Conservation (phyloP, 441 rosid species). For the Erysimum pusillum region DNA sequence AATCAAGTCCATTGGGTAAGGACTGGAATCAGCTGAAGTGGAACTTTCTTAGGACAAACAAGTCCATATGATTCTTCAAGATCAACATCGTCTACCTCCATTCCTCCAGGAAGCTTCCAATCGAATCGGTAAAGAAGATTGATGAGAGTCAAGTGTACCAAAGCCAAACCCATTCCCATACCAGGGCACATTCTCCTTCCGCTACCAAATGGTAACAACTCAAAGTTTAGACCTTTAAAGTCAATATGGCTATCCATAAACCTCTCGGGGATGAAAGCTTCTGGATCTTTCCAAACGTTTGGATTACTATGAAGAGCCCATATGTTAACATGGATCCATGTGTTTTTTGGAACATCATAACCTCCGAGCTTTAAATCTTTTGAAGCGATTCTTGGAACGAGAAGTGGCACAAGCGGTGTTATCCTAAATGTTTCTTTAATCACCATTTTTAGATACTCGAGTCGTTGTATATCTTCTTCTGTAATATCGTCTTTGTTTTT, state of each 20-base stretch:
- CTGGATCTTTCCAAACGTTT: slow-evolving; percentile 40
- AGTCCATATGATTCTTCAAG: slow-evolving; percentile 36
- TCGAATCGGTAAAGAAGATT: slow-evolving; percentile 22
- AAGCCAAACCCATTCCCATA: slow-evolving; percentile 32
- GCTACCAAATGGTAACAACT: slow-evolving; percentile 44
- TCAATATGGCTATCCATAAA: slow-evolving; percentile 36
- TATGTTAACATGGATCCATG: slow-evolving; percentile 41
- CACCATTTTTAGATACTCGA: slow-evolving; percentile 31
- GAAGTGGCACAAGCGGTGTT: slow-evolving; percentile 26
- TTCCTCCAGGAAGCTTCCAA: slow-evolving; percentile 47
- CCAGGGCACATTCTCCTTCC: slow-evolving; percentile 52
- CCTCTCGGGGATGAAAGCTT: slow-evolving; percentile 38
- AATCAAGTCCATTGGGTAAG: slow-evolving; percentile 29
- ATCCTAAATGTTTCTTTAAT: slow-evolving; percentile 41
- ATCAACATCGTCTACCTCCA: slow-evolving; percentile 39
- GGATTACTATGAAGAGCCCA: slow-evolving; percentile 37
- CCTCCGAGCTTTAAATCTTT: slow-evolving; percentile 29
- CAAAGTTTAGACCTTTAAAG: slow-evolving; percentile 44
- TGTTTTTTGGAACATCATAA: slow-evolving; percentile 33
- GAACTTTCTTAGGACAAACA: slow-evolving; percentile 10
- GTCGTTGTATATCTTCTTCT: slow-evolving; percentile 16
- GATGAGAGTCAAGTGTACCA: slow-evolving; percentile 21
- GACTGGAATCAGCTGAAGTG: slow-evolving; percentile 30
- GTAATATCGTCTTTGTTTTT: background rate
- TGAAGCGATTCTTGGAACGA: slow-evolving; percentile 41